Evolutionary conservation across 768 basidiomycete genomes (phyloP).

Genomic region (Favolaschia claudopus): DNA sequence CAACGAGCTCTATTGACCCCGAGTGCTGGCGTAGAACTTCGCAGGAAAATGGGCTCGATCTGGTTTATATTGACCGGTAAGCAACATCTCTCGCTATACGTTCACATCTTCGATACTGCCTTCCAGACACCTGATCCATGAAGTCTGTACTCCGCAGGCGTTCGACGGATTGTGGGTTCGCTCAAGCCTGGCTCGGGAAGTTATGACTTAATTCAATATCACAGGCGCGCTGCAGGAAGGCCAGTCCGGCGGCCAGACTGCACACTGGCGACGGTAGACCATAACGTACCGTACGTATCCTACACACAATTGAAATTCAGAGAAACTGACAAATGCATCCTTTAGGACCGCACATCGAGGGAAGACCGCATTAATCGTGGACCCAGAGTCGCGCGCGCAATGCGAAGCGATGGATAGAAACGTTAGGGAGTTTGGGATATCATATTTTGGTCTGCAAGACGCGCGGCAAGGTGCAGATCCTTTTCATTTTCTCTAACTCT

Average conservation of each 20-base stretch:
- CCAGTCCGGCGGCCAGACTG: conserved; percentile 85
- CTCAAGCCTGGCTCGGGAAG: conserved; percentile 2
- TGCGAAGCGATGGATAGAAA: conserved; percentile 85
- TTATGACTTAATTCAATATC: conserved; percentile 10
- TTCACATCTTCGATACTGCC: not conserved
- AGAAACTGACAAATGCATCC: conserved; percentile 35
- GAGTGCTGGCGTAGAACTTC: conserved; percentile 55
- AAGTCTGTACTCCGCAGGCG: conserved; percentile 94
- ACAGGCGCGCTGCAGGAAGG: conserved; percentile 75
- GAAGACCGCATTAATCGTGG: conserved; percentile 63
- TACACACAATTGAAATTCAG: conserved; percentile 71
- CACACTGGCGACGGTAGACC: conserved; percentile 88
- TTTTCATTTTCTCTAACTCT: not conserved
- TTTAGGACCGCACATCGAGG: conserved; percentile 1
- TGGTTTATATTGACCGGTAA: conserved; percentile 86
- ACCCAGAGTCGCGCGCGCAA: conserved; percentile 87
- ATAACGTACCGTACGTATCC: conserved; percentile 79
- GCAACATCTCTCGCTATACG: conserved; percentile 17
- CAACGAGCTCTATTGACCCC: conserved; percentile 7
- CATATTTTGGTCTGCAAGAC: conserved; percentile 91
- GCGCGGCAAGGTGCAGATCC: conserved; percentile 74
- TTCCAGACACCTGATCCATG: conserved; percentile 73
- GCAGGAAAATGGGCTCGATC: conserved; percentile 76
- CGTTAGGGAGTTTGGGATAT: conserved; percentile 89
- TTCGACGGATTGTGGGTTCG: conserved; percentile 80